phyloP scores from a whole-genome alignment of 1,139 yeast genomes.

The Hyphopichia wangnamkhiaoensis region DNA sequence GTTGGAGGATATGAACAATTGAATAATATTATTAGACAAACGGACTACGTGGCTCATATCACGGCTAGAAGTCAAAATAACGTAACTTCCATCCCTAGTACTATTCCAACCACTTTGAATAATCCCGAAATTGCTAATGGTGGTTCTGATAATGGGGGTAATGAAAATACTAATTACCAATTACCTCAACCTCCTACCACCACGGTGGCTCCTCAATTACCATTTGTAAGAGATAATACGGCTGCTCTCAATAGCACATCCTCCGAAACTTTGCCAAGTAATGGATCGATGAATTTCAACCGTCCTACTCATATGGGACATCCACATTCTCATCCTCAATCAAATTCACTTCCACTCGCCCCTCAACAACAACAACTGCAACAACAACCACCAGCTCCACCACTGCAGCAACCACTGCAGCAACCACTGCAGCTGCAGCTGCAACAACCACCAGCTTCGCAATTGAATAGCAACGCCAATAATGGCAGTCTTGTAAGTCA shows the following conservation, averaged over 20 bases:
- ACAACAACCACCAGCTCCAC: not conserved
- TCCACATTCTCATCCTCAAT: constrained; percentile 13
- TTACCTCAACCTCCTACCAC: constrained; percentile 9
- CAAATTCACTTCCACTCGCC: not conserved
- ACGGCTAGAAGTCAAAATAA: constrained; percentile 19
- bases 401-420: not conserved
- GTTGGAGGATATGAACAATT: constrained; percentile 42
- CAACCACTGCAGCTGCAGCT: constrained; percentile 1
- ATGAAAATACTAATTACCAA: not conserved
- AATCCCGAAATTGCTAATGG: constrained; percentile 5
- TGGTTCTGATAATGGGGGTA: not conserved
- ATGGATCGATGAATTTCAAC: not conserved
- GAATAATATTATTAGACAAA: constrained; percentile 32
- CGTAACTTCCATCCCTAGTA: constrained; percentile 30
- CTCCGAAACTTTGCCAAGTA: constrained; percentile 17
- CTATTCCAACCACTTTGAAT: constrained; percentile 34
- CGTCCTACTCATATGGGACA: not conserved
- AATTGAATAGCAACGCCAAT: too few relatives aligned
- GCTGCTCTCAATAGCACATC: constrained; percentile 9
- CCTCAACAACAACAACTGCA: constrained; percentile 1
- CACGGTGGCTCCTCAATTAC: constrained; percentile 8
- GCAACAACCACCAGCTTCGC: constrained; percentile 32
- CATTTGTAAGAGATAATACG: not conserved
- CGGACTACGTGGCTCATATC: constrained; percentile 28
- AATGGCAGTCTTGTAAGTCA: constrained; percentile 13